Conservation (phyloP, 2,329 filamentous ascomycete genomes). For the Penicillium sp. region DNA sequence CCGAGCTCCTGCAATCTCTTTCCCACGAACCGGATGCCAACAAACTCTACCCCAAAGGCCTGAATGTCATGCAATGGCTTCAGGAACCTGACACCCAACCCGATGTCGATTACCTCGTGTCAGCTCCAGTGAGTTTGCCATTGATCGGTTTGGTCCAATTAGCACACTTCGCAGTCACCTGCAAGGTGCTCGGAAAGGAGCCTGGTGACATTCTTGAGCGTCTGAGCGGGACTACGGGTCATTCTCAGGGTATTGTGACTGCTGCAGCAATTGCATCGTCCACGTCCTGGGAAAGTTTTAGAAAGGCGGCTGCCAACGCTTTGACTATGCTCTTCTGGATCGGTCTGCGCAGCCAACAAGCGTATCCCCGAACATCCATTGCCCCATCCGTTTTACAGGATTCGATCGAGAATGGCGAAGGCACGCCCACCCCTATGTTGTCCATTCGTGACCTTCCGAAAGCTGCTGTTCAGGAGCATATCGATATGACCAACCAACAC, state of each 20-base stretch:
- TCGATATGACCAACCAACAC: slow-evolving; percentile 96
- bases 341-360: slow-evolving; percentile 93
- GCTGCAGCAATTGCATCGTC: slow-evolving; percentile 90
- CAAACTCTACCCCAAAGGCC: slow-evolving; percentile 96
- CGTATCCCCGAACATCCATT: slow-evolving; percentile 92
- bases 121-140: slow-evolving; percentile 92
- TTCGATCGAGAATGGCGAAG: slow-evolving; percentile 91
- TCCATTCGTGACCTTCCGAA: slow-evolving; percentile 93
- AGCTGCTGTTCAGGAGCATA: slow-evolving; percentile 90
- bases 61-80: slow-evolving; percentile 94
- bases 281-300: slow-evolving; percentile 91
- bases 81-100: slow-evolving; percentile 87
- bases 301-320: slow-evolving; percentile 76
- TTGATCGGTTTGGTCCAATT: slow-evolving; percentile 95
- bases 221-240: slow-evolving; percentile 87
- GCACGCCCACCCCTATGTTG: slow-evolving; percentile 94
- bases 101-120: slow-evolving; percentile 91
- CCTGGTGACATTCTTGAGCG: slow-evolving; percentile 86
- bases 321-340: slow-evolving; percentile 98
- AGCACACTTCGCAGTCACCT: slow-evolving; percentile 93
- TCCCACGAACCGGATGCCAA: slow-evolving; percentile 83
- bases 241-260: slow-evolving; percentile 95
- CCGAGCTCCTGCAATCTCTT: slow-evolving; percentile 84
- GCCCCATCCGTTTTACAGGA: slow-evolving; percentile 90
- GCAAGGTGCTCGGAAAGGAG: slow-evolving; percentile 85